Base-by-base conservation (phyloP, 2,329 filamentous ascomycete genomes). In the Microthyrium microscopicum region DNA sequence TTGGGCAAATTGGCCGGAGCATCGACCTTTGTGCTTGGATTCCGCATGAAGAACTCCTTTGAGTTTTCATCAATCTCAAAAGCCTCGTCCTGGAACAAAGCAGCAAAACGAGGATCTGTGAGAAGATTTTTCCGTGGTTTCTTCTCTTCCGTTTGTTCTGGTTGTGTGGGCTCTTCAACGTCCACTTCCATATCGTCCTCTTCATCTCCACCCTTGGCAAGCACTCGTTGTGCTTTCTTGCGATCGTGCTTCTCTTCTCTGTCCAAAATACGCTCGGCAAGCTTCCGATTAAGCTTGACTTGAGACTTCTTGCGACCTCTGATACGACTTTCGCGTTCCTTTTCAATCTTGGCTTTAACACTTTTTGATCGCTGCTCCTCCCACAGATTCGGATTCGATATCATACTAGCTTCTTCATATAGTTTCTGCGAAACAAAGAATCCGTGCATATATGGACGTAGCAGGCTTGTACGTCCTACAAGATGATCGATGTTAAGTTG, bases 361-460 rank as follows among this genome's bases (percentile, higher is more conserved):
- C 79, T 76, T 65, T 92, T 94, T 39, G 77, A 75, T 37, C 84
- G 71, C 54, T 95, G 83, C 48, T 95, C 82, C 51, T 94, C 83
- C 68, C 80, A 92, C 33, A 91, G 70, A 50, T 91, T 91, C 0
- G 89, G 89, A 56, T 95, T 93, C 31, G 80, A 78, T 46, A 95
- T 93, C 39, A 98, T 62, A 35, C 81, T 68, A 13, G 89, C 89
- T 54, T 98, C 85, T 51, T 98, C 91, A 54, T 98, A 95, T 18
- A 98, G 60, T 49, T 85, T 83, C 46, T 91, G 87, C 22, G 81
- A 82, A 31, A 98, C 85, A 58, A 98, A 98, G 65, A 89, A 95
- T 45, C 89, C 91, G 53, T 98, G 89, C 91, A 98, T 98, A 52
- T 98, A 98, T 27, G 89, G 89, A 28, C 87, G 70, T 26, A 98